Evolutionary conservation across 257 asterid species (phyloP).

Genomic region (Solanum megistacrolobum): DNA sequence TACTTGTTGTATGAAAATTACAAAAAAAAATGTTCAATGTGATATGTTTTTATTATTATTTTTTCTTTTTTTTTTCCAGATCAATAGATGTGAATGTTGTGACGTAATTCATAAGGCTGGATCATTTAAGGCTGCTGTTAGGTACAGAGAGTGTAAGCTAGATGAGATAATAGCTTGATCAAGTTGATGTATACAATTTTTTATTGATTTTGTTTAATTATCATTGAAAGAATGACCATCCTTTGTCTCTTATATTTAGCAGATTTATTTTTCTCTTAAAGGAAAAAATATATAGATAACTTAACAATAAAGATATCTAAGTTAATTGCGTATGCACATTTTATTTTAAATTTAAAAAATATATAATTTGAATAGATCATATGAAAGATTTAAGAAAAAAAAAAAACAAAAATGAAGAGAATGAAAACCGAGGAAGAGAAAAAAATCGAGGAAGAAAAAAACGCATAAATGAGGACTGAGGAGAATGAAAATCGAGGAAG

Average conservation of each 20-base stretch:
- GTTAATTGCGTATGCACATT: fast-evolving
- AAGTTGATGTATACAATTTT: neutral
- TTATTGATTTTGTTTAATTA: neutral
- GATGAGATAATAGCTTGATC: constrained; percentile 41
- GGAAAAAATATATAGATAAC: neutral
- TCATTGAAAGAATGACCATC: neutral
- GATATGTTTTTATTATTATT: neutral
- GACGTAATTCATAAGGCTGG: constrained; percentile 22
- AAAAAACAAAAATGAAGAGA: no score
- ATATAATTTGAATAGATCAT: no score
- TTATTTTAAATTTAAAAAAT: no score
- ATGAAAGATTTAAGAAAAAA: no score
- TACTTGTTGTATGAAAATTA: neutral
- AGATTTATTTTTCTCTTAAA: neutral
- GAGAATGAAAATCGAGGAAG: no score
- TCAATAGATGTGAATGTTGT: constrained; percentile 54
- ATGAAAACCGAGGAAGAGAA: no score
- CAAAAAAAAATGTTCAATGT: neutral
- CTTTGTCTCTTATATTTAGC: neutral
- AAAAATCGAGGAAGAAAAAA: no score
- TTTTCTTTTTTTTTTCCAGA: neutral
- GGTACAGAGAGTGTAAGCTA: constrained; percentile 33
- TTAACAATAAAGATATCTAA: neutral
- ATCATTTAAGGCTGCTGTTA: constrained; percentile 14
- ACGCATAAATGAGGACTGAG: no score